Evolutionary conservation across 2,329 filamentous ascomycete genomes (phyloP).

Genomic region (Hymenoscyphus salicellus): DNA sequence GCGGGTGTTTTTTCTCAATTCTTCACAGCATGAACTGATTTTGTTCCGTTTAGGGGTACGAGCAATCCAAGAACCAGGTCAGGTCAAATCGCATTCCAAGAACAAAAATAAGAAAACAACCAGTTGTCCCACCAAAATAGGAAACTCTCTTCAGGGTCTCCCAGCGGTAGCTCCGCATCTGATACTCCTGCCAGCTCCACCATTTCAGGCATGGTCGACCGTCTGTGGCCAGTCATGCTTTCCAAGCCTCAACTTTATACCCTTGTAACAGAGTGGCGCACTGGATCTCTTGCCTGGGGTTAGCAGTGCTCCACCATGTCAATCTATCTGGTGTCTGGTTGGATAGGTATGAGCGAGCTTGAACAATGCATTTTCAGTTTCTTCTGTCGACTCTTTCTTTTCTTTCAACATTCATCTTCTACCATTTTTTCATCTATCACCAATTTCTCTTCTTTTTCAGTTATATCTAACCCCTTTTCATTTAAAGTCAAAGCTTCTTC

Average conservation of each 20-base stretch:
- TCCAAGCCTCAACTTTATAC: too few species aligned
- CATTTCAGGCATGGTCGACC: not conserved
- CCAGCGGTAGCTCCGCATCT: not conserved
- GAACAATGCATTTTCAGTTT: not conserved
- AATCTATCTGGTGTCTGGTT: not conserved
- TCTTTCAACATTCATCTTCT: not conserved
- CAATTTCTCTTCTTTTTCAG: not conserved
- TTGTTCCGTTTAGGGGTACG: conserved; percentile 1
- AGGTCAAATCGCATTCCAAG: not conserved
- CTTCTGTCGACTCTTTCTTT: not conserved
- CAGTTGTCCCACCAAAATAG: not conserved
- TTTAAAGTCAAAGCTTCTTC: not conserved
- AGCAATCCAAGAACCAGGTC: not conserved
- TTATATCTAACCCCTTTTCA: not conserved
- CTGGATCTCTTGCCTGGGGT: not conserved
- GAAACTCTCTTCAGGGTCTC: not conserved
- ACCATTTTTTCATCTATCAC: not conserved
- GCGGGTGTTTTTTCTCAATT: not conserved
- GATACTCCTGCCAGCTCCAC: not conserved
- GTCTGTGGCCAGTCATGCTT: too few species aligned
- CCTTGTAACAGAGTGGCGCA: not conserved
- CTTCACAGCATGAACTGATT: not conserved
- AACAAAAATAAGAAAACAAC: not conserved
- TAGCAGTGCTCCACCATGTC: not conserved
- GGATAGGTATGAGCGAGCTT: not conserved